Evolutionary conservation across 805 yeast species (phyloP).

Genomic region (Candida palmyrensis): DNA sequence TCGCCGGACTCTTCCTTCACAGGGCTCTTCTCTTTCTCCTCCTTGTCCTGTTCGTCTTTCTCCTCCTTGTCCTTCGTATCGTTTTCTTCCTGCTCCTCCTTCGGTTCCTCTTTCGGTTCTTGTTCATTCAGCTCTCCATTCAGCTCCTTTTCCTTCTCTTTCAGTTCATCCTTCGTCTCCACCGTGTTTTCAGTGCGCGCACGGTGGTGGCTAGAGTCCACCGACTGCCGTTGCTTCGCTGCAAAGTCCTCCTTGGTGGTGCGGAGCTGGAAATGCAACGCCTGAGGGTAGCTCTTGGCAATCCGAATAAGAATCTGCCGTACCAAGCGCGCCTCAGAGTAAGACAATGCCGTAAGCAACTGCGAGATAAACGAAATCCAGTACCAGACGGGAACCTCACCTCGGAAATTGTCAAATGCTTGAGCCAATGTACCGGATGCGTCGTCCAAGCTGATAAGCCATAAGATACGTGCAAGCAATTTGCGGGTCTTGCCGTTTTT

Average conservation of each 20-base stretch:
- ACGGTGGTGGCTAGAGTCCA: conserved; percentile 24
- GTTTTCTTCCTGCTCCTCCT: background rate
- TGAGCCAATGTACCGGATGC: conserved; percentile 70
- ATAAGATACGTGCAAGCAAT: conserved; percentile 79
- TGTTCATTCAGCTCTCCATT: conserved; percentile 4
- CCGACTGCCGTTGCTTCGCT: conserved; percentile 74
- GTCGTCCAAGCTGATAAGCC: conserved; percentile 93
- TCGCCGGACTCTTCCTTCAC: background rate
- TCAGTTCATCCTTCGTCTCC: conserved; percentile 5
- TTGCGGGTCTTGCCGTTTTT: conserved; percentile 89
- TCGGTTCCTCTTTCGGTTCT: conserved; percentile 2
- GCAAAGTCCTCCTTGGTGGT: conserved; percentile 94
- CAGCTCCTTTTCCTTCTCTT: conserved; percentile 3
- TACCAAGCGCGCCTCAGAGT: conserved; percentile 84
- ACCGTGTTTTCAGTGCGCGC: conserved; percentile 4
- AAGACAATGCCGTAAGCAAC: conserved; percentile 80
- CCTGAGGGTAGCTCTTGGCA: conserved; percentile 97
- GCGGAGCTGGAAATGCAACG: conserved; percentile 90
- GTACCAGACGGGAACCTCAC: conserved; percentile 98
- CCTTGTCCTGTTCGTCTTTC: background rate
- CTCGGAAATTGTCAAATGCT: conserved; percentile 88
- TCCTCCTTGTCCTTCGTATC: conserved; percentile 5
- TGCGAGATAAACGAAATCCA: conserved; percentile 98
- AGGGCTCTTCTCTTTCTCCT: too few species aligned
- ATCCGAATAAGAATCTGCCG: conserved; percentile 84